Conservation (phyloP, 805 yeast species). For the Brettanomyces sp. region DNA sequence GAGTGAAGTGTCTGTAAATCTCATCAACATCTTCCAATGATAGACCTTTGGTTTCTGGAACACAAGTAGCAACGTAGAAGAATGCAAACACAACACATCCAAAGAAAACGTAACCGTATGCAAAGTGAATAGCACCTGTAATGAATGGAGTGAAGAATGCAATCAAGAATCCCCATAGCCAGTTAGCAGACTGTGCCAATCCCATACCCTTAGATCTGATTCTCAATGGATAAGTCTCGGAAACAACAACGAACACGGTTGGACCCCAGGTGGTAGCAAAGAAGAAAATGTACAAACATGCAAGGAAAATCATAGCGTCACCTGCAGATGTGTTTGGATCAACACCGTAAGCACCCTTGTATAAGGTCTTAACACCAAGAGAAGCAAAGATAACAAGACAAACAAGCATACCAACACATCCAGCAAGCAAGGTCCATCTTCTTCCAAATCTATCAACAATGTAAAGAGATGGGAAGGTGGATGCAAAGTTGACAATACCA, state of each 20-base stretch:
- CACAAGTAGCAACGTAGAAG: conserved; percentile 45
- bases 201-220: conserved; percentile 57
- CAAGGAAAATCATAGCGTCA: conserved; percentile 49
- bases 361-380: conserved; percentile 45
- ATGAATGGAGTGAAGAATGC: conserved; percentile 51
- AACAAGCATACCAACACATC: conserved; percentile 42
- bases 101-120: conserved; percentile 48
- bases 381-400: conserved; percentile 52
- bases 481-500: conserved; percentile 45
- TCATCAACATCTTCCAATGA: conserved; percentile 49
- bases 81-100: conserved; percentile 42
- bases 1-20: conserved; percentile 30
- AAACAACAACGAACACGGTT: conserved; percentile 53
- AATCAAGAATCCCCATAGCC: conserved; percentile 51
- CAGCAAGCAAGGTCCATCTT: conserved; percentile 38
- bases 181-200: conserved; percentile 53
- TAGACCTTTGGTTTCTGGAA: conserved; percentile 48
- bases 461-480: conserved; percentile 43
- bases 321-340: conserved; percentile 42
- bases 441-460: conserved; percentile 47
- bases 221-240: conserved; percentile 61
- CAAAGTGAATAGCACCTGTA: conserved; percentile 42
- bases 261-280: conserved; percentile 75
- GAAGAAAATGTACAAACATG: conserved; percentile 54
- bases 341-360: conserved; percentile 29